A percentile compares a stretch with the other conserved stretches of the same genome.
Evolutionary conservation across 2,329 filamentous ascomycete species (phyloP).

Genomic region (Xylariaceae sp.): DNA sequence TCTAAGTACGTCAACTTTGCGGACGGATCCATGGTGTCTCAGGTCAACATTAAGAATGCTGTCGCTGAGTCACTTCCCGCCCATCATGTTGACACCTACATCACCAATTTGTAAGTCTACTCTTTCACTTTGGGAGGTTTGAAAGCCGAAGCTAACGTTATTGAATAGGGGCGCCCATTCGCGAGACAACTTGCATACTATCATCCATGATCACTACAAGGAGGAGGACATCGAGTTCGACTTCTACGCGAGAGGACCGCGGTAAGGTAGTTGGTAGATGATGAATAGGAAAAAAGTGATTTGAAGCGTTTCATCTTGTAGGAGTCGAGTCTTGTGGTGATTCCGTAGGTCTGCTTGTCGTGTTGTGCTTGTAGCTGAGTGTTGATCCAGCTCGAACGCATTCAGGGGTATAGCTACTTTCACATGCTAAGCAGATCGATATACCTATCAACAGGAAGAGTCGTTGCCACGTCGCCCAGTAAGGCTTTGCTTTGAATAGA

Average conservation of each 20-base stretch:
- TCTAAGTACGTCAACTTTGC: conserved; percentile 71
- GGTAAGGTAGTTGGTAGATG: conserved; percentile 3
- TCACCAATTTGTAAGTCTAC: conserved; percentile 71
- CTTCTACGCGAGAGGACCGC: conserved; percentile 35
- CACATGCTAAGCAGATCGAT: too few relatives aligned
- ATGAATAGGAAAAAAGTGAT: too few relatives aligned
- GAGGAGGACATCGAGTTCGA: conserved; percentile 64
- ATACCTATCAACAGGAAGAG: not conserved
- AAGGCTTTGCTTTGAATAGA: not conserved
- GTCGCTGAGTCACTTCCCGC: conserved; percentile 77
- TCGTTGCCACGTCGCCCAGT: not conserved
- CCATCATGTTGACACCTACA: conserved; percentile 72
- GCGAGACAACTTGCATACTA: conserved; percentile 65
- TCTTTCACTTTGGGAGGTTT: not conserved
- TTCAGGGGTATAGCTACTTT: too few relatives aligned
- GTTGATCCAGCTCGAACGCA: too few relatives aligned
- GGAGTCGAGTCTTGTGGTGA: too few relatives aligned
- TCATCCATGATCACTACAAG: conserved; percentile 72
- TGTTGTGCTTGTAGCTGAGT: too few relatives aligned
- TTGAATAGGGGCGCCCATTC: conserved; percentile 32
- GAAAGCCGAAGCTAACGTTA: too few relatives aligned
- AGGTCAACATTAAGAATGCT: conserved; percentile 72
- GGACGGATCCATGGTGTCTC: conserved; percentile 72
- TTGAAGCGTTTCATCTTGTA: too few relatives aligned
- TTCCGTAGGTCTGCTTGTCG: too few relatives aligned